These are phyloP conservation scores for Filobasidium uniguttulatum DNA, from an alignment of 1,284 basidiomycete genomes.

Conservation along the genomic window DNA sequence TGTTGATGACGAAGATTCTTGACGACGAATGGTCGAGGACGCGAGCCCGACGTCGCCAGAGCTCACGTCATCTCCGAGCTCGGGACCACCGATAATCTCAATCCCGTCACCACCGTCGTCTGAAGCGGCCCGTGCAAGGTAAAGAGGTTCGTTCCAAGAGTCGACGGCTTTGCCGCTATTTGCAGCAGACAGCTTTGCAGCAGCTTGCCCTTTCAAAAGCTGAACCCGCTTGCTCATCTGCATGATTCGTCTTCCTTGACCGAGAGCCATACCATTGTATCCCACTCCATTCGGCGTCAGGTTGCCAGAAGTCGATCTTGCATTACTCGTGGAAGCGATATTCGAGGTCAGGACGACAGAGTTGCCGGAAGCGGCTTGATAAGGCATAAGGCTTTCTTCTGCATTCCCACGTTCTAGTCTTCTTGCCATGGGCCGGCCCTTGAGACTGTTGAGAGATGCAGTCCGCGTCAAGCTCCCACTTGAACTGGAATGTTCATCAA, in stretches of 20 bases:
- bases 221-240: slow-evolving; percentile 37
- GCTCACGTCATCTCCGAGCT: not conserved
- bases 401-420: slow-evolving; percentile 33
- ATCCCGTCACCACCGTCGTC: not conserved
- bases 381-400: slow-evolving; percentile 30
- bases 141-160: not conserved
- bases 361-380: slow-evolving; percentile 84
- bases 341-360: slow-evolving; percentile 83
- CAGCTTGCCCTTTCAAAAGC: slow-evolving; percentile 33
- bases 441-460: slow-evolving; percentile 63
- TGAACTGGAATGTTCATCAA: not conserved
- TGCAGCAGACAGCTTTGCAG: not conserved
- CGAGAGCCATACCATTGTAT: slow-evolving; percentile 23
- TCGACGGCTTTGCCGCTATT: not conserved
- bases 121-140: not conserved
- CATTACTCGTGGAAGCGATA: slow-evolving; percentile 64
- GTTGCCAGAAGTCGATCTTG: slow-evolving; percentile 11
- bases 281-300: slow-evolving; percentile 21
- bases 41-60: not conserved
- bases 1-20: not conserved
- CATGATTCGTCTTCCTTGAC: slow-evolving; percentile 30
- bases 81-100: slow-evolving; percentile 2
- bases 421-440: slow-evolving; percentile 40
- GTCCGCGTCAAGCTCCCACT: slow-evolving; percentile 38
- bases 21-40: slow-evolving; percentile 1